Conservation (phyloP, 73 alveolate species). For the Halteria grandinella region DNA sequence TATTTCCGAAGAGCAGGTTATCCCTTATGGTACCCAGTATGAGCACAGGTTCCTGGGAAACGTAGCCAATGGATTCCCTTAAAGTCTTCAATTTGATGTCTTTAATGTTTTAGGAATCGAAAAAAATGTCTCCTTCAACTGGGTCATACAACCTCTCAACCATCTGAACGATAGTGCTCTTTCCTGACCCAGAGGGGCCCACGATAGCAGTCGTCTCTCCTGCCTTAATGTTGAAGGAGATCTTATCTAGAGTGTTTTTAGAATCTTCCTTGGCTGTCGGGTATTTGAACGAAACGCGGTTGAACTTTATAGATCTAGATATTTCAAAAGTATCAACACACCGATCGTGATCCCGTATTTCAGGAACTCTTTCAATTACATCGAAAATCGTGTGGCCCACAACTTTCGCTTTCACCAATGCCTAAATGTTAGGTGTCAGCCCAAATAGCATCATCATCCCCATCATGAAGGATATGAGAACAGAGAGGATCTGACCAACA, state of each 20-base stretch:
- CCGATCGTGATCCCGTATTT: conserved; percentile 2
- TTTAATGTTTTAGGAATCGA: conserved; percentile 73
- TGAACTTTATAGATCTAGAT: background rate
- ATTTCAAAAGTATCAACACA: background rate
- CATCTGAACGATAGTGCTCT: conserved; percentile 74
- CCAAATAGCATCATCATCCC: conserved; percentile 38
- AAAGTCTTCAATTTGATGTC: conserved; percentile 63
- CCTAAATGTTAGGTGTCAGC: conserved; percentile 67
- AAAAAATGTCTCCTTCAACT: conserved; percentile 62
- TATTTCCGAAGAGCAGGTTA: conserved; percentile 83
- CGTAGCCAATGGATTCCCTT: conserved; percentile 78
- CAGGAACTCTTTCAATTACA: conserved; percentile 52
- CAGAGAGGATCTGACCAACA: conserved; percentile 62
- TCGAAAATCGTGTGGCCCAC: conserved; percentile 37
- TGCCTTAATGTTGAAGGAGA: conserved; percentile 64
- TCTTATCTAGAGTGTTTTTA: background rate
- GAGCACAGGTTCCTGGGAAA: conserved; percentile 94
- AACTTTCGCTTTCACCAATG: conserved; percentile 57
- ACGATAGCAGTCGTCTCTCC: conserved; percentile 79
- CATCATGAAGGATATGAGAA: conserved; percentile 53
- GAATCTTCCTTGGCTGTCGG: background rate
- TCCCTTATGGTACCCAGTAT: conserved; percentile 91
- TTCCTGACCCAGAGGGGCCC: conserved; percentile 88
- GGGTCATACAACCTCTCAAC: conserved; percentile 83
- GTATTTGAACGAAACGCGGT: conserved; percentile 36